Evolutionary conservation across 805 yeast genomes (phyloP).

Genomic region (Teunomyces aglyptinius): DNA sequence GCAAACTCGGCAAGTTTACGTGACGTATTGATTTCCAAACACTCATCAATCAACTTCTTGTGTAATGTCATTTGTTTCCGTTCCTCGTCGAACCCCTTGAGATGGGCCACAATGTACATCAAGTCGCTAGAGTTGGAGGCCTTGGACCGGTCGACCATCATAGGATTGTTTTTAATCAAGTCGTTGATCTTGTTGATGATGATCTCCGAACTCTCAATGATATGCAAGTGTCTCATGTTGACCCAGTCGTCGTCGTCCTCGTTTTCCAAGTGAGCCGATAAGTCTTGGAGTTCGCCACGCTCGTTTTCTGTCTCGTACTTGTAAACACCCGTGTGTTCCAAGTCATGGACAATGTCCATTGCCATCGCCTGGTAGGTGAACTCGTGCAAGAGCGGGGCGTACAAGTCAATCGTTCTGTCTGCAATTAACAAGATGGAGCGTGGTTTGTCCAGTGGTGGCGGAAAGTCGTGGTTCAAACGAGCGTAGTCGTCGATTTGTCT

Average conservation of each 20-base stretch:
- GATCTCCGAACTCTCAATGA: slow-evolving; percentile 67
- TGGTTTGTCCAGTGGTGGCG: slow-evolving; percentile 52
- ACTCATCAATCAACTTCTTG: slow-evolving; percentile 60
- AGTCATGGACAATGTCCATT: slow-evolving; percentile 59
- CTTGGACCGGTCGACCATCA: slow-evolving; percentile 64
- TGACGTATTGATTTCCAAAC: slow-evolving; percentile 57
- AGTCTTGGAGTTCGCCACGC: slow-evolving; percentile 31
- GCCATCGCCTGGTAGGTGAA: slow-evolving; percentile 91
- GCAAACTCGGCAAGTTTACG: slow-evolving; percentile 61
- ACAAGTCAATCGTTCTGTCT: slow-evolving; percentile 81
- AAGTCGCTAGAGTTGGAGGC: slow-evolving; percentile 69
- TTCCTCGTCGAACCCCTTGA: slow-evolving; percentile 66
- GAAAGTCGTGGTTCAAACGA: slow-evolving; percentile 60
- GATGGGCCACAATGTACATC: slow-evolving; percentile 69
- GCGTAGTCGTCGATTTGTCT: slow-evolving; percentile 71
- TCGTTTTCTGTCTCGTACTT: slow-evolving; percentile 58
- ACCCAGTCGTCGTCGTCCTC: slow-evolving; percentile 75
- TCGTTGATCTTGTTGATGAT: slow-evolving; percentile 59
- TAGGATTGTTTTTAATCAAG: slow-evolving; percentile 68
- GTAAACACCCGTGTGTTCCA: slow-evolving; percentile 45
- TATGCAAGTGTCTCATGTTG: slow-evolving; percentile 68
- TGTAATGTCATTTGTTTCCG: slow-evolving; percentile 59
- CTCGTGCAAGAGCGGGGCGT: slow-evolving; percentile 84
- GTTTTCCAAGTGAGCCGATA: slow-evolving; percentile 45
- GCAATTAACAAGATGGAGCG: slow-evolving; percentile 72